Percentiles rank a stretch among this genome's conserved stretches.
Evolutionary conservation across 768 basidiomycete genomes (phyloP).

Genomic region (Trametes coccinea): DNA sequence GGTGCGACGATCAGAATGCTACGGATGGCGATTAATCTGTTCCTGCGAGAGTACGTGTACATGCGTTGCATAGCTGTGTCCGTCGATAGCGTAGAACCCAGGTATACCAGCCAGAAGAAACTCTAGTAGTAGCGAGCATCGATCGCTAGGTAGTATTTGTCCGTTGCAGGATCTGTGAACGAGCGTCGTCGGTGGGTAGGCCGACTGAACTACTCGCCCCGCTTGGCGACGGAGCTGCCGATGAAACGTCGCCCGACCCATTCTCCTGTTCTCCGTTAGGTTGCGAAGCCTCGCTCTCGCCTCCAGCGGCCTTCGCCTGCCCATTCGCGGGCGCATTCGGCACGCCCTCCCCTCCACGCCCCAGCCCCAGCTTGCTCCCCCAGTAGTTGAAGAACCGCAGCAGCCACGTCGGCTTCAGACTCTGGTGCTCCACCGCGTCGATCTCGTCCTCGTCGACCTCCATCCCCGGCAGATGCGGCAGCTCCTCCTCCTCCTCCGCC

Average conservation of each 20-base stretch:
- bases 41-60: constrained; percentile 18
- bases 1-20: background rate
- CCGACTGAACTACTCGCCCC: constrained; percentile 16
- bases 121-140: background rate
- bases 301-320: constrained; percentile 3
- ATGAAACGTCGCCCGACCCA: background rate
- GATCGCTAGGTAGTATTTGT: constrained; percentile 8
- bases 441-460: constrained; percentile 39
- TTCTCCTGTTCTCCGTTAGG: background rate
- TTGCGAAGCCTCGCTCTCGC: background rate
- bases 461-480: constrained; percentile 30
- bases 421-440: constrained; percentile 56
- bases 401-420: constrained; percentile 75
- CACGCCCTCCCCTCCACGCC: background rate
- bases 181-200: constrained; percentile 11
- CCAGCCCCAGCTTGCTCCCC: constrained; percentile 58
- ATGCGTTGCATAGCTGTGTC: constrained; percentile 19
- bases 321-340: constrained; percentile 18
- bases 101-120: background rate
- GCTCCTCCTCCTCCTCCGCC: constrained; percentile 63
- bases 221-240: background rate
- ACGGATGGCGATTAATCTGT: constrained; percentile 1
- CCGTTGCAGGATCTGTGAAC: constrained; percentile 15
- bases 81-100: constrained; percentile 11
- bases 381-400: constrained; percentile 76